Conservation (phyloP, 108 stramenopile species). For the Asterionellopsis glacialis region DNA sequence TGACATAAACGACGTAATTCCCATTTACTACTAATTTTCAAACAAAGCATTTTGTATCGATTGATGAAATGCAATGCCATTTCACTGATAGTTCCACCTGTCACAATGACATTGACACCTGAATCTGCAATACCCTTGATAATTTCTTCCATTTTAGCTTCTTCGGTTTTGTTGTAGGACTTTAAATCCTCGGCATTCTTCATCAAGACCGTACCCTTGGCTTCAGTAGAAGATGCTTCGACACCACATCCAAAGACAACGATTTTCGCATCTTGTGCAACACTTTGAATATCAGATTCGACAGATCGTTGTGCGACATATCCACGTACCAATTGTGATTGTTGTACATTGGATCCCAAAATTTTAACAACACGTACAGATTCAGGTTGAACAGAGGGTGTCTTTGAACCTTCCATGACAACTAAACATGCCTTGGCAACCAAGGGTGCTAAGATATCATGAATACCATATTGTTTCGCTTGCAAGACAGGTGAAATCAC, state of each 20-base stretch:
- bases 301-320: conserved; percentile 88
- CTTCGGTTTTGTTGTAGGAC: conserved; percentile 97
- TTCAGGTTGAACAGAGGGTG: conserved; percentile 66
- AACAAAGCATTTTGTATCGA: conserved; percentile 85
- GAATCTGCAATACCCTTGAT: conserved; percentile 91
- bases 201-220: conserved; percentile 99
- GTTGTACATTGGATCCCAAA: conserved; percentile 79
- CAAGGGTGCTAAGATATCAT: conserved; percentile 82
- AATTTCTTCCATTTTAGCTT: conserved; percentile 95
- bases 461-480: conserved; percentile 87
- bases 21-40: conserved; percentile 95
- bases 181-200: conserved; percentile 96
- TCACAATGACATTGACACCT: conserved; percentile 89
- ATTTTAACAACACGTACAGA: conserved; percentile 95
- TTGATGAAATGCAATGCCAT: conserved; percentile 98
- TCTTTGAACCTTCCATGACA: conserved; percentile 61
- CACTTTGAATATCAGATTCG: conserved; percentile 65
- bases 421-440: conserved; percentile 91
- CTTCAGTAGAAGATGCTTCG: conserved; percentile 94
- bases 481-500: conserved; percentile 81
- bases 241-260: conserved; percentile 95
- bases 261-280: conserved; percentile 82
- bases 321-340: conserved; percentile 86
- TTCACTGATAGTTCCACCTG: conserved; percentile 88
- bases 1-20: conserved; percentile 94